phyloP scores from a whole-genome alignment of 192 early-diverging fungal species.

The Entrophospora sp. region DNA sequence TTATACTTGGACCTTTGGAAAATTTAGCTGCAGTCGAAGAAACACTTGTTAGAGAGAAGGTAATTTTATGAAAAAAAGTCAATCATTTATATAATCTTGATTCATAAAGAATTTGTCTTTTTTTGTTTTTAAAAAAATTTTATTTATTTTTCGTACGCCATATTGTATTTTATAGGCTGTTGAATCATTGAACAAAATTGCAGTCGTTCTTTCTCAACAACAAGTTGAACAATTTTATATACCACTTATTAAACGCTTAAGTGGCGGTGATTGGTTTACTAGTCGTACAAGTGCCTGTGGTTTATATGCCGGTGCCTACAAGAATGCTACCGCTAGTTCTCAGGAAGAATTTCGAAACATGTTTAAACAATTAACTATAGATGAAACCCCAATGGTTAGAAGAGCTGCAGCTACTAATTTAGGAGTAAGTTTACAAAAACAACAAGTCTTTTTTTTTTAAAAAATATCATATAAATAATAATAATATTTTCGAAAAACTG shows the following conservation, averaged over 20 bases:
- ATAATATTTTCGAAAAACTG: too few relatives aligned
- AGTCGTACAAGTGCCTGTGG: constrained; percentile 89
- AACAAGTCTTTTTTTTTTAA: constrained; percentile 7
- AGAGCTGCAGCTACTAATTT: constrained; percentile 84
- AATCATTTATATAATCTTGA: constrained; percentile 13
- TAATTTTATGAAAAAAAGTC: constrained; percentile 33
- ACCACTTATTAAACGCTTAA: constrained; percentile 85
- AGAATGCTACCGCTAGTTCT: constrained; percentile 54
- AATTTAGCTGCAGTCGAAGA: constrained; percentile 97
- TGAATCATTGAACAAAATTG: constrained; percentile 83
- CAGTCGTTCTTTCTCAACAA: constrained; percentile 54
- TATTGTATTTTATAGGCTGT: constrained; percentile 65
- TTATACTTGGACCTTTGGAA: constrained; percentile 87
- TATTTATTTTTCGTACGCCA: too few relatives aligned
- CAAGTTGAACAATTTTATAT: constrained; percentile 88
- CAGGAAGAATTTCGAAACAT: constrained; percentile 81
- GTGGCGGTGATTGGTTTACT: constrained; percentile 97
- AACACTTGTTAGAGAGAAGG: constrained; percentile 96
- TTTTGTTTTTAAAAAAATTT: not conserved
- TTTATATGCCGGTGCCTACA: constrained; percentile 81
- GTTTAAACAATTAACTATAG: constrained; percentile 75
- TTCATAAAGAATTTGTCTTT: not conserved
- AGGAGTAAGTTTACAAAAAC: constrained; percentile 37
- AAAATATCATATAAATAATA: too few relatives aligned
- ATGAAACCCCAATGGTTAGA: constrained; percentile 98